These are phyloP conservation scores for Ormosia emarginata DNA, from an alignment of 306 rosid genomes.

Conservation along the genomic window DNA sequence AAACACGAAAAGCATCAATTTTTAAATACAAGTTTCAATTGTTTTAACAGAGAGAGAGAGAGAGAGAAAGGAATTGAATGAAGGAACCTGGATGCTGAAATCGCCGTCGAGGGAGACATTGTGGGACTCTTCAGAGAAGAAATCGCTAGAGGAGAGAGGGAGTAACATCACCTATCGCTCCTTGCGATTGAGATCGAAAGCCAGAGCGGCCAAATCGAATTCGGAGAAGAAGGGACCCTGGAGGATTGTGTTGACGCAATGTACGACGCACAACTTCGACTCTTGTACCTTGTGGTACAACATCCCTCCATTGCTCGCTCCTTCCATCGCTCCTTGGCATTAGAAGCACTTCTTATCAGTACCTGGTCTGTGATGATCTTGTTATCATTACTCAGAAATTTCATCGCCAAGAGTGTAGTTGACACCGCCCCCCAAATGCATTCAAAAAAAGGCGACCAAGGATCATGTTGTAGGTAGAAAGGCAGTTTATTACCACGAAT, in stretches of 20 bases:
- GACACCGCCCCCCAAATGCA: too few species aligned
- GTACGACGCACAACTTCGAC: constrained; percentile 79
- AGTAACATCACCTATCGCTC: constrained; percentile 71
- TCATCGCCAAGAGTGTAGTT: too few species aligned
- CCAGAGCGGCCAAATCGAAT: constrained; percentile 80
- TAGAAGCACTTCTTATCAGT: too few species aligned
- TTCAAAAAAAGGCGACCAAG: too few species aligned
- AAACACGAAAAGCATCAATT: background rate
- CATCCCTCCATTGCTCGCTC: constrained; percentile 77
- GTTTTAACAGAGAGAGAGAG: too few species aligned
- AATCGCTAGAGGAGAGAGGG: constrained; percentile 48
- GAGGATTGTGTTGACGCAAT: constrained; percentile 68
- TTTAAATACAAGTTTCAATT: too few species aligned
- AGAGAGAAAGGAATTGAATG: too few species aligned
- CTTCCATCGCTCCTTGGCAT: too few species aligned
- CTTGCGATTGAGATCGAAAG: constrained; percentile 64
- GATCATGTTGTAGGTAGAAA: too few species aligned
- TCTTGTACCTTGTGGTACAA: constrained; percentile 82
- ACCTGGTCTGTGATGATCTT: too few species aligned
- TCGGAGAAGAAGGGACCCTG: constrained; percentile 83
- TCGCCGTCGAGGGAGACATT: constrained; percentile 77
- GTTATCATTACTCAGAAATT: too few species aligned
- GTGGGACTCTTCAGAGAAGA: constrained; percentile 68
- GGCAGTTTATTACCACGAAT: too few species aligned
- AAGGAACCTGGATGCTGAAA: constrained; percentile 59